A percentile compares a stretch with the other conserved stretches of the same genome.
Evolutionary conservation across 495 filamentous ascomycete genomes (phyloP).

Genomic region (Aspergillus incahuasiensis): DNA sequence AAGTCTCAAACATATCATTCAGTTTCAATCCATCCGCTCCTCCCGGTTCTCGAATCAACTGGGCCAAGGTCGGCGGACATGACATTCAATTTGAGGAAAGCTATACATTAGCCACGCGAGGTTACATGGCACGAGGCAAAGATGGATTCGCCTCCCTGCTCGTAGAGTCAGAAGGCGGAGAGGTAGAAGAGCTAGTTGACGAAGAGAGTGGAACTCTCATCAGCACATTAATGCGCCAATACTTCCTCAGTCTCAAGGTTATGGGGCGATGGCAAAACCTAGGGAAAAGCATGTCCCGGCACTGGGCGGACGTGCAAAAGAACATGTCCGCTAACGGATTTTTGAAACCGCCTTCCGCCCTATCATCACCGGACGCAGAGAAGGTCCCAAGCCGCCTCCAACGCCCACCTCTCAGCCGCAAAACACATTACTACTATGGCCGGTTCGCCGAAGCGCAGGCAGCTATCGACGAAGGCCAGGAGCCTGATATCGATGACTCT

Average conservation of each 20-base stretch:
- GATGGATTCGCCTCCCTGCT: constrained; percentile 76
- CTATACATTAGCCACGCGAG: constrained; percentile 70
- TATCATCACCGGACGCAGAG: constrained; percentile 25
- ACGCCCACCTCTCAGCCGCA: constrained; percentile 26
- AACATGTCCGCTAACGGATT: constrained; percentile 43
- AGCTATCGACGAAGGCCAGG: constrained; percentile 15
- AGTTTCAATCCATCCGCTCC: constrained; percentile 59
- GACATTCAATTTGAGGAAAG: constrained; percentile 54
- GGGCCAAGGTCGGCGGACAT: constrained; percentile 53
- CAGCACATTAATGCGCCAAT: constrained; percentile 78
- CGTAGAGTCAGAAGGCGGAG: constrained; percentile 62
- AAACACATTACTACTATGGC: constrained; percentile 36
- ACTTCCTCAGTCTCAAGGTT: constrained; percentile 79
- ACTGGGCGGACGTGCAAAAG: constrained; percentile 59
- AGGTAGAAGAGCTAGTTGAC: constrained; percentile 68
- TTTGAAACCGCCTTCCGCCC: constrained; percentile 31
- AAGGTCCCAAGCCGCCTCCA: constrained; percentile 14
- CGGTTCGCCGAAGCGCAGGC: constrained; percentile 32
- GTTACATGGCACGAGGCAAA: constrained; percentile 83
- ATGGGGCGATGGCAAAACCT: constrained; percentile 69
- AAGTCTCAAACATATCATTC: constrained; percentile 77
- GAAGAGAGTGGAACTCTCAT: constrained; percentile 86
- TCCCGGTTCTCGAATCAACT: constrained; percentile 56
- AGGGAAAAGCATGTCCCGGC: constrained; percentile 51
- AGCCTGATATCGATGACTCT: constrained; percentile 22